phyloP scores from a whole-genome alignment of 2,329 filamentous ascomycete genomes.

The Cercospora berteroae region DNA sequence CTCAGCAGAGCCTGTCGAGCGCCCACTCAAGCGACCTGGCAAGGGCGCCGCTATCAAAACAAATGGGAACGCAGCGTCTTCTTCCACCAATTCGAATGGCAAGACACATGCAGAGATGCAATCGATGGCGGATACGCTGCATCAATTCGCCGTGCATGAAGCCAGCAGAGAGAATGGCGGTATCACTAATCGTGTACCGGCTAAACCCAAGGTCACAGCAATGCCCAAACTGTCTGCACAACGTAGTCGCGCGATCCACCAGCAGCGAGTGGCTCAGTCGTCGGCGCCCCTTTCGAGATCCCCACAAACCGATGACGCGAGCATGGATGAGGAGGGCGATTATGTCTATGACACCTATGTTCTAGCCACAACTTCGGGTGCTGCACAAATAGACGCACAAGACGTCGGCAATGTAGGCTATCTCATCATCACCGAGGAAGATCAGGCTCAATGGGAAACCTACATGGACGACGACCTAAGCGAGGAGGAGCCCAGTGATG shows the following conservation, averaged over 20 bases:
- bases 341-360: constrained; percentile 64
- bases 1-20: neutral
- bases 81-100: neutral
- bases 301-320: constrained; percentile 37
- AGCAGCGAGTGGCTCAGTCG: constrained; percentile 19
- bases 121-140: constrained; percentile 30
- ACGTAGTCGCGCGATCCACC: constrained; percentile 31
- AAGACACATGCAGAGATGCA: constrained; percentile 17
- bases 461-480: constrained; percentile 55
- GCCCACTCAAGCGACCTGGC: constrained; percentile 28
- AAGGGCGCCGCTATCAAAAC: constrained; percentile 23
- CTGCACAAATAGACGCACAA: constrained; percentile 31
- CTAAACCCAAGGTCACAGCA: constrained; percentile 27
- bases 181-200: constrained; percentile 1
- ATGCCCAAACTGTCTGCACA: constrained; percentile 31
- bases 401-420: constrained; percentile 43
- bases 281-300: constrained; percentile 8
- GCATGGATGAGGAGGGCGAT: constrained; percentile 50
- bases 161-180: constrained; percentile 17
- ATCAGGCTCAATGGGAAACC: constrained; percentile 57
- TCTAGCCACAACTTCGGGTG: constrained; percentile 39
- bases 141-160: constrained; percentile 33
- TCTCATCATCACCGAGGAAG: constrained; percentile 51
- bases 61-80: constrained; percentile 2
- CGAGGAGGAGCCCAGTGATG: constrained; percentile 56